Base-by-base conservation (phyloP, 345 rosid species). In the Gossypium raimondii region DNA sequence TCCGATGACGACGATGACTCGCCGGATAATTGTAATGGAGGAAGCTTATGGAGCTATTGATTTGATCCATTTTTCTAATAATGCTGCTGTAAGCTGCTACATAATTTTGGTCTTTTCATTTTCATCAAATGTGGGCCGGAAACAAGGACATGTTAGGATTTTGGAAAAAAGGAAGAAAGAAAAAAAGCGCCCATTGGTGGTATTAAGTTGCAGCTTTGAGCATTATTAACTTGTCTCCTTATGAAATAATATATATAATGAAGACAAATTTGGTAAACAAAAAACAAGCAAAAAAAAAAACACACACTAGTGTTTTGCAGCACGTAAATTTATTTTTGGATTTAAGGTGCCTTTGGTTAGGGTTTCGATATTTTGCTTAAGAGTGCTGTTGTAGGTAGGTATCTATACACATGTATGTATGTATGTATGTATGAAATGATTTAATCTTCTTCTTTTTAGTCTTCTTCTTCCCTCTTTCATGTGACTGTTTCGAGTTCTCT, bases 1-100 rank as follows among this genome's bases (percentile, higher is more conserved):
- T 78, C 86, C 1, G 87, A 90, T 73, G 84, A 88, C 72, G 84
- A 88, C 61, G 84, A 88, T 72, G 84, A 88, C 67, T 93, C 92
- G 1, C 87, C 86, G 34, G 91, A 85, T 81, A 87, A 82, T 78
- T 84, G 87, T 0, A 85, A 86, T 65, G 92, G 82, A 53, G 86
- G 85, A 70, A 86, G 82, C 52, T 81, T 94, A 17, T 94, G 98
- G 98, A 87, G 90, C 70, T 87, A 89, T 78, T 48, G 11, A 48
- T 73, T 13, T 12, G 0, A 73, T 73, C 22, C 14, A 18, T 71
- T 44, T 61, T 73, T 38, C 57, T 76, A 56, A 75, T 61, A 41
- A 66, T 68, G 72, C 58, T 67, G 56, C 71, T 12, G 6, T 5
- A 34, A 13, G 11, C 22, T 48, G 25, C 47, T 34, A 34, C 41